Conservation (phyloP, 176 grass and related monocot species). For the Musa schizocarpa region DNA sequence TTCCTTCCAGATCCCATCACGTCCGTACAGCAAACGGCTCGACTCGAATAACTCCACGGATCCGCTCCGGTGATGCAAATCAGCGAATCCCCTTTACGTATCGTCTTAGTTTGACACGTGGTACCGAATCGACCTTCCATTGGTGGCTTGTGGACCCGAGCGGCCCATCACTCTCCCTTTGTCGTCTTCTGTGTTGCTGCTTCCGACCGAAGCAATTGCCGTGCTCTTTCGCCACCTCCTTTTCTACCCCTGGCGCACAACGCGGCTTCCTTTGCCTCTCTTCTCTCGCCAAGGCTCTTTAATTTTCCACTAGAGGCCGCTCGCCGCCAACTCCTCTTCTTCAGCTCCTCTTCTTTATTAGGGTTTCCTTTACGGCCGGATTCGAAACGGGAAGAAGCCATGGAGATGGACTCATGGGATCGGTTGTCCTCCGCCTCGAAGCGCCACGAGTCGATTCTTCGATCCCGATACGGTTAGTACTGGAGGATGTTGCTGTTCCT, state of each 20-base stretch:
- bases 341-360: not conserved
- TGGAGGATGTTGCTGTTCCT: not conserved
- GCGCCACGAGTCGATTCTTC: conserved; percentile 22
- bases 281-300: too few relatives aligned
- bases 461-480: conserved; percentile 29
- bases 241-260: not conserved
- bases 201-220: conserved; percentile 10
- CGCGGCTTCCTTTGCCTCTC: not conserved
- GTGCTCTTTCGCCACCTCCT: not conserved
- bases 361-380: not conserved
- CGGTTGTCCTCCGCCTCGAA: conserved; percentile 33
- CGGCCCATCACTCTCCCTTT: too few relatives aligned
- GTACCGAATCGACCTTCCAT: too few relatives aligned
- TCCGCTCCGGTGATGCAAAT: too few relatives aligned
- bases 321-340: too few relatives aligned
- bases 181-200: not conserved
- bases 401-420: conserved; percentile 52
- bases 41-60: too few relatives aligned
- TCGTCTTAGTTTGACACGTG: too few relatives aligned
- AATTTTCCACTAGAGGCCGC: too few relatives aligned
- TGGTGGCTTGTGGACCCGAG: too few relatives aligned
- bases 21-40: not conserved
- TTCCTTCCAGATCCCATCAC: not conserved
- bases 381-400: conserved; percentile 12
- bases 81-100: too few relatives aligned